These are phyloP conservation scores for Silene conica DNA, from an alignment of 148 eudicot species.

Conservation along the genomic window DNA sequence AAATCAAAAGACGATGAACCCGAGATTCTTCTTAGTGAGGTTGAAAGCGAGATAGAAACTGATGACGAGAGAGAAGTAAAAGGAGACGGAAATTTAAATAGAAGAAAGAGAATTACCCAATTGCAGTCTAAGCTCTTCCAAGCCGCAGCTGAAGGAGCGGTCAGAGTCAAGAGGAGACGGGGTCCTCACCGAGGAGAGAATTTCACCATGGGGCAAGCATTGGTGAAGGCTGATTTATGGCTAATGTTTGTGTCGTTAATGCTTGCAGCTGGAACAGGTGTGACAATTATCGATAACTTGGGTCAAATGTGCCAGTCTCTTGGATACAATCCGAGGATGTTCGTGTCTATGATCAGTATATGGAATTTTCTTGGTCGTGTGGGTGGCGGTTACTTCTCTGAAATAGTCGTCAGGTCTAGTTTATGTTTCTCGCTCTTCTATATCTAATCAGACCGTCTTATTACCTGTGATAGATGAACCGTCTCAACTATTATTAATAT, in stretches of 20 bases:
- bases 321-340: slow-evolving; percentile 79
- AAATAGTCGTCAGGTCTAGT: slow-evolving; percentile 68
- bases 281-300: slow-evolving; percentile 91
- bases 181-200: slow-evolving; percentile 92
- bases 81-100: slow-evolving; percentile 59
- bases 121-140: slow-evolving; percentile 67
- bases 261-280: slow-evolving; percentile 89
- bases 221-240: slow-evolving; percentile 76
- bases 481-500: too few relatives aligned
- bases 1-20: slow-evolving; percentile 15
- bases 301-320: slow-evolving; percentile 96
- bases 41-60: slow-evolving; percentile 39
- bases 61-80: slow-evolving; percentile 46
- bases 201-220: slow-evolving; percentile 45
- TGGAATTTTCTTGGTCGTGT: slow-evolving; percentile 97
- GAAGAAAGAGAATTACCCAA: slow-evolving; percentile 67
- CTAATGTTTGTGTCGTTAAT: slow-evolving; percentile 74
- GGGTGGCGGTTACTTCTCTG: slow-evolving; percentile 95
- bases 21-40: slow-evolving; percentile 49
- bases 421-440: not conserved
- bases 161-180: slow-evolving; percentile 71
- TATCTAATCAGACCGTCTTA: too few relatives aligned
- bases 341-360: slow-evolving; percentile 96
- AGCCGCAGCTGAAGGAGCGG: slow-evolving; percentile 94
- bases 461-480: too few relatives aligned